Evolutionary conservation across 163 green algal genomes (phyloP).

Genomic region (Chloromonas sp.): DNA sequence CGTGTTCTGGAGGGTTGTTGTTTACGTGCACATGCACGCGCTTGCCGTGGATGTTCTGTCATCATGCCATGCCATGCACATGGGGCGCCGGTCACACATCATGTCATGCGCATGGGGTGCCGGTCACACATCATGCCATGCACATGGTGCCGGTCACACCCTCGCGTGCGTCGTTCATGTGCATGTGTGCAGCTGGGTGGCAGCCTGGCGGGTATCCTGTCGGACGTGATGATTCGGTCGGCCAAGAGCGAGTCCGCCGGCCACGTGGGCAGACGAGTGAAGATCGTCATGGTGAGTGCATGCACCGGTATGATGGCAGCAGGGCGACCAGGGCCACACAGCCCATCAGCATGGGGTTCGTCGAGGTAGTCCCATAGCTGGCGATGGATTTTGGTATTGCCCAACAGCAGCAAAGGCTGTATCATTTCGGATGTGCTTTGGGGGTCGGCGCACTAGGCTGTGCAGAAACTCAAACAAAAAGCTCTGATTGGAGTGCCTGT

Average conservation of each 20-base stretch:
- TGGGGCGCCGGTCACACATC: too few relatives aligned
- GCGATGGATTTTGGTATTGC: not conserved
- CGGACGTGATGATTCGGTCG: conserved; percentile 3
- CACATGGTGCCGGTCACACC: too few relatives aligned
- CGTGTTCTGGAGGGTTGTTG: too few relatives aligned
- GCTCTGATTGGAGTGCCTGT: not conserved
- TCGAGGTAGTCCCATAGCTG: too few relatives aligned
- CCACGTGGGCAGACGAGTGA: conserved; percentile 28
- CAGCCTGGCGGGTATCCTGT: conserved; percentile 29
- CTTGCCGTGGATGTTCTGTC: not conserved
- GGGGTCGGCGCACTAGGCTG: not conserved
- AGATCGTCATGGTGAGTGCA: conserved; percentile 31
- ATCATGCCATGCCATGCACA: not conserved
- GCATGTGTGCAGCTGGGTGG: conserved; percentile 14
- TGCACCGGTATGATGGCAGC: too few relatives aligned
- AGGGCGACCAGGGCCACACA: too few relatives aligned
- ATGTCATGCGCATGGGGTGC: not conserved
- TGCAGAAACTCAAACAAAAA: not conserved
- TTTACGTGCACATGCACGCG: not conserved
- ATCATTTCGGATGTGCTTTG: not conserved
- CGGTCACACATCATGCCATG: not conserved
- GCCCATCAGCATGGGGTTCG: too few relatives aligned
- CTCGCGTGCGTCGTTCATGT: not conserved
- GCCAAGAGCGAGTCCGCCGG: conserved; percentile 4
- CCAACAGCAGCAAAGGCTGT: not conserved